Percentiles rank a stretch among this genome's conserved stretches.
phyloP scores from a whole-genome alignment of 768 basidiomycete genomes.

The Leccinellum luteum region DNA sequence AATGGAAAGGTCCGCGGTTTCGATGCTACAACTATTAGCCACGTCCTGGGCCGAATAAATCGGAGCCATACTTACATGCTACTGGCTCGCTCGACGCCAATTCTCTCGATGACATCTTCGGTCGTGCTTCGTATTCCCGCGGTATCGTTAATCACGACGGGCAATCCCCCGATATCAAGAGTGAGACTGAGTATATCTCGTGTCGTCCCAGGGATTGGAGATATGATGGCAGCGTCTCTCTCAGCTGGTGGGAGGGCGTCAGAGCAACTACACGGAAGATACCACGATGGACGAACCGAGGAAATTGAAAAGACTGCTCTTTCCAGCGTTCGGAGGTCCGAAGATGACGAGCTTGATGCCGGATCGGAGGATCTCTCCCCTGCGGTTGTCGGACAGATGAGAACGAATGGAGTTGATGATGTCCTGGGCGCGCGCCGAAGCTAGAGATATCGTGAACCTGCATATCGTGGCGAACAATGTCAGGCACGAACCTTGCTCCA shows the following conservation, averaged over 20 bases:
- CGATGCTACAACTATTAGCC: constrained; percentile 46
- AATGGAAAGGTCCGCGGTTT: constrained; percentile 66
- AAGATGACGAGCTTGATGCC: constrained; percentile 86
- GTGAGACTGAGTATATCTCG: constrained; percentile 83
- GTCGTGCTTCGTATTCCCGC: constrained; percentile 74
- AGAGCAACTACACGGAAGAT: not conserved
- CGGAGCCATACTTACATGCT: constrained; percentile 49
- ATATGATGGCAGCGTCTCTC: constrained; percentile 87
- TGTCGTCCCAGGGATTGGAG: constrained; percentile 84
- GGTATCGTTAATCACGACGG: constrained; percentile 79
- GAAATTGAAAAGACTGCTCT: constrained; percentile 84
- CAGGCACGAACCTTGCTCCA: constrained; percentile 54
- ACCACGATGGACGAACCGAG: constrained; percentile 47
- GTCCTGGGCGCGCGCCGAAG: constrained; percentile 45
- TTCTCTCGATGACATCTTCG: constrained; percentile 68
- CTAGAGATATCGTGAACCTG: constrained; percentile 33
- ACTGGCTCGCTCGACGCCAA: constrained; percentile 75
- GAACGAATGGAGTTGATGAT: constrained; percentile 51
- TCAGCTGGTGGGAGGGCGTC: constrained; percentile 50
- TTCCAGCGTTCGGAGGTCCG: constrained; percentile 93
- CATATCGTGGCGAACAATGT: not conserved
- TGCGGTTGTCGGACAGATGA: constrained; percentile 66
- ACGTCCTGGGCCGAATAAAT: not conserved
- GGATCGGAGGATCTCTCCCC: constrained; percentile 80
- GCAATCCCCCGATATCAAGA: constrained; percentile 85